phyloP scores from a whole-genome alignment of 441 rosid species.

The Bruguiera hainesii region DNA sequence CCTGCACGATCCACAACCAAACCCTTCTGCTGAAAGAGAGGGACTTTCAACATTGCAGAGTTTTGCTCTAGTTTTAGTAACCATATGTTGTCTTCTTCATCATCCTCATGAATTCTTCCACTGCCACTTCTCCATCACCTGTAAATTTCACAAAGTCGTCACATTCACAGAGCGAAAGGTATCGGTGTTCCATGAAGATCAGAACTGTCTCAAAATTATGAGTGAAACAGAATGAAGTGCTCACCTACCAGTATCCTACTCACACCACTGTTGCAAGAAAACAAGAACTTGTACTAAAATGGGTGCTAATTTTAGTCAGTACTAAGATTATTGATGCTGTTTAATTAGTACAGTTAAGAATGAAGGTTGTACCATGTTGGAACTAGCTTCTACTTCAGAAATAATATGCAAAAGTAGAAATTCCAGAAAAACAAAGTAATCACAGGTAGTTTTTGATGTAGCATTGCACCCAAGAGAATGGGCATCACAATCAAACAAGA shows the following conservation, averaged over 20 bases:
- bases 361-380: neutral
- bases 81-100: slow-evolving; percentile 74
- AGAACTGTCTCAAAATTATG: neutral
- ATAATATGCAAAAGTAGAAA: neutral
- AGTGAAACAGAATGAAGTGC: too few species aligned
- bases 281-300: neutral
- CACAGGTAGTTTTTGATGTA: neutral
- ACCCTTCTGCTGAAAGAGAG: neutral
- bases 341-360: neutral
- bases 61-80: slow-evolving; percentile 27
- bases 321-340: neutral
- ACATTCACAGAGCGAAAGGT: neutral
- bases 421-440: neutral
- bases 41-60: neutral
- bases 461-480: neutral
- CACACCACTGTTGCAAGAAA: neutral
- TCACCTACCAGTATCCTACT: neutral
- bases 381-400: neutral
- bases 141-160: slow-evolving; percentile 19
- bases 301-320: neutral
- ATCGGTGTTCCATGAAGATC: neutral
- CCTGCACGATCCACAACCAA: slow-evolving; percentile 2
- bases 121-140: slow-evolving; percentile 78
- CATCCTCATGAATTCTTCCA: slow-evolving; percentile 77
- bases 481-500: too few species aligned